These are phyloP conservation scores for Stramenopiles sp. DNA, from an alignment of 352 stramenopile genomes.

Conservation along the genomic window DNA sequence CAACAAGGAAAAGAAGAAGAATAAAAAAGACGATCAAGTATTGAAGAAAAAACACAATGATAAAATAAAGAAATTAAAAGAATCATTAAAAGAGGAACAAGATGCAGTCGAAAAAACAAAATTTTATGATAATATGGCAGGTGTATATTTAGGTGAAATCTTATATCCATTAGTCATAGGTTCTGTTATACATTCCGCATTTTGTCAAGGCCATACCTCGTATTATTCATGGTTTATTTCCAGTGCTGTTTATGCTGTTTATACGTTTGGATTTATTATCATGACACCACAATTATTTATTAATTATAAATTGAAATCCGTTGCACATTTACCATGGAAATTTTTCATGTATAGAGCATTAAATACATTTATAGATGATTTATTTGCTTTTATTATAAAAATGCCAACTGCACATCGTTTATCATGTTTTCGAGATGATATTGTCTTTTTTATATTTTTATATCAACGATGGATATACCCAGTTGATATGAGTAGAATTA, in stretches of 20 bases:
- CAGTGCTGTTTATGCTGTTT: conserved; percentile 56
- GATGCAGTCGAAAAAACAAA: conserved; percentile 29
- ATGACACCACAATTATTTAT: conserved; percentile 70
- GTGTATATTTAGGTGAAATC: conserved; percentile 45
- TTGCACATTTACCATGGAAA: conserved; percentile 54
- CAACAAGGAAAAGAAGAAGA: too few relatives aligned
- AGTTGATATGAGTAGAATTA: conserved; percentile 31
- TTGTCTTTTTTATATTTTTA: conserved; percentile 66
- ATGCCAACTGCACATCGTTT: conserved; percentile 65
- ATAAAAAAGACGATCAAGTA: too few relatives aligned
- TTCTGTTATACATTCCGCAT: conserved; percentile 40
- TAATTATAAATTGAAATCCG: conserved; percentile 70
- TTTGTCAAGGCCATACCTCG: conserved; percentile 31
- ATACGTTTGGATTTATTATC: conserved; percentile 65
- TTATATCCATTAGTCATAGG: conserved; percentile 45
- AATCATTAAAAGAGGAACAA: neutral
- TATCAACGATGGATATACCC: conserved; percentile 72
- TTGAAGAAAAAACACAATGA: neutral
- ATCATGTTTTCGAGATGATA: conserved; percentile 49
- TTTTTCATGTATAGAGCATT: conserved; percentile 40
- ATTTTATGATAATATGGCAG: conserved; percentile 52
- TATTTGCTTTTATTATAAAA: conserved; percentile 67
- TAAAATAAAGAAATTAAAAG: neutral
- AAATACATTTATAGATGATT: conserved; percentile 75
- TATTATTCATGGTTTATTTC: conserved; percentile 60